Conservation (phyloP, 2,329 filamentous ascomycete genomes). For the Leptographium flavum region DNA sequence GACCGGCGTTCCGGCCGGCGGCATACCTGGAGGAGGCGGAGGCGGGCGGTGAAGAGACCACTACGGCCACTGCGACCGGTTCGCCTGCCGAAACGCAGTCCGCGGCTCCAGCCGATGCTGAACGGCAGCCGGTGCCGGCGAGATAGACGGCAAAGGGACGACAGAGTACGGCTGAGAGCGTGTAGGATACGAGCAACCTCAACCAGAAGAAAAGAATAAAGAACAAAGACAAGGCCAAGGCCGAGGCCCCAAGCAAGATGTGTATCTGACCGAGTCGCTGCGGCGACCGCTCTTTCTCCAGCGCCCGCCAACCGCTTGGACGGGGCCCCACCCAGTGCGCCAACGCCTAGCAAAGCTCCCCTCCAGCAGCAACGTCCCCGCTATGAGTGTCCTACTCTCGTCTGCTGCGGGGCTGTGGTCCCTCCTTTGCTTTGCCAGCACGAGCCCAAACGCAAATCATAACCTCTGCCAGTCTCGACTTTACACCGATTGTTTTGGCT, state of each 20-base stretch:
- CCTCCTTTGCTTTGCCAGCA: neutral
- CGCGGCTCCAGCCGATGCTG: slow-evolving; percentile 5
- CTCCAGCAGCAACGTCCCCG: neutral
- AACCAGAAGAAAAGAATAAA: too few relatives aligned
- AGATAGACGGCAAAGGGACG: neutral
- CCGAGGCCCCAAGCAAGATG: too few relatives aligned
- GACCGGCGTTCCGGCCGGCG: slow-evolving; percentile 33
- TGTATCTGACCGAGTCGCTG: too few relatives aligned
- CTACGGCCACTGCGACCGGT: slow-evolving; percentile 10
- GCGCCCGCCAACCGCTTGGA: neutral
- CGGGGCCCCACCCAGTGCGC: neutral
- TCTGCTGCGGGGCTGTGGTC: slow-evolving; percentile 1
- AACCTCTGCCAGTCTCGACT: neutral
- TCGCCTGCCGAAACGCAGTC: slow-evolving; percentile 11
- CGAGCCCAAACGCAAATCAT: neutral
- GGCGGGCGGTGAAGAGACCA: slow-evolving; percentile 15
- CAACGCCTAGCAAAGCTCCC: neutral
- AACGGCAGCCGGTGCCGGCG: neutral
- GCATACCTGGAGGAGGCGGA: slow-evolving; percentile 21
- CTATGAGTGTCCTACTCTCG: neutral
- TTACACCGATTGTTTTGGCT: slow-evolving; percentile 3
- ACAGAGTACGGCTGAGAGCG: neutral
- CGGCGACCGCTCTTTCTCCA: slow-evolving; percentile 1
- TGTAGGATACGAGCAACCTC: neutral
- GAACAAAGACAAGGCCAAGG: too few relatives aligned